Evolutionary conservation across 768 basidiomycete genomes (phyloP).

Genomic region (Dendrothele bispora): DNA sequence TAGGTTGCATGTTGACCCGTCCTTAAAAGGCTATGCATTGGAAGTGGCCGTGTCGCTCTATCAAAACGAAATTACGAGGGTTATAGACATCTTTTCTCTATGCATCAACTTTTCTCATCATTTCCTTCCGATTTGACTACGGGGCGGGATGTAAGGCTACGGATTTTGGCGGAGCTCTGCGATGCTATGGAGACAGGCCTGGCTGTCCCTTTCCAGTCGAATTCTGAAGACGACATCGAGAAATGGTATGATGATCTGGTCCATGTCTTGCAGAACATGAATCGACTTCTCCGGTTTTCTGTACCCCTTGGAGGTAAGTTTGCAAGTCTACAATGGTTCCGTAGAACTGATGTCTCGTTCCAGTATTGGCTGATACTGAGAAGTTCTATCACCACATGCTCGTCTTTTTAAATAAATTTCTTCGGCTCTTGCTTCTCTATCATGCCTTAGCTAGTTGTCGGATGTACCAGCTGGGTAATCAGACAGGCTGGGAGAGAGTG

Average conservation of each 20-base stretch:
- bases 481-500: not conserved
- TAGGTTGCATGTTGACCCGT: constrained; percentile 10
- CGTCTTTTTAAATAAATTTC: not conserved
- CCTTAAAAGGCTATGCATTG: constrained; percentile 32
- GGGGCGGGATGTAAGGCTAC: constrained; percentile 32
- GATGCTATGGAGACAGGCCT: constrained; percentile 25
- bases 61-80: constrained; percentile 26
- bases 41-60: constrained; percentile 35
- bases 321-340: not conserved
- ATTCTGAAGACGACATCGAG: constrained; percentile 23
- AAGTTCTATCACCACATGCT: not conserved
- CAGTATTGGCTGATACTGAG: not conserved
- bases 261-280: constrained; percentile 25
- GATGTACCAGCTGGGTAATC: too few relatives aligned
- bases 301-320: constrained; percentile 9
- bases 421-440: not conserved
- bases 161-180: constrained; percentile 30
- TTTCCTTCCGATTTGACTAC: constrained; percentile 19
- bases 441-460: not conserved
- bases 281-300: constrained; percentile 7
- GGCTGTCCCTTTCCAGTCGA: constrained; percentile 21
- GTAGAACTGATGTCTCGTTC: not conserved
- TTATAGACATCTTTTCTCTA: constrained; percentile 25
- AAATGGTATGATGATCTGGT: constrained; percentile 4
- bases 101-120: too few relatives aligned